Conservation (phyloP, 768 basidiomycete genomes). For the Xanthoconium stramineum region DNA sequence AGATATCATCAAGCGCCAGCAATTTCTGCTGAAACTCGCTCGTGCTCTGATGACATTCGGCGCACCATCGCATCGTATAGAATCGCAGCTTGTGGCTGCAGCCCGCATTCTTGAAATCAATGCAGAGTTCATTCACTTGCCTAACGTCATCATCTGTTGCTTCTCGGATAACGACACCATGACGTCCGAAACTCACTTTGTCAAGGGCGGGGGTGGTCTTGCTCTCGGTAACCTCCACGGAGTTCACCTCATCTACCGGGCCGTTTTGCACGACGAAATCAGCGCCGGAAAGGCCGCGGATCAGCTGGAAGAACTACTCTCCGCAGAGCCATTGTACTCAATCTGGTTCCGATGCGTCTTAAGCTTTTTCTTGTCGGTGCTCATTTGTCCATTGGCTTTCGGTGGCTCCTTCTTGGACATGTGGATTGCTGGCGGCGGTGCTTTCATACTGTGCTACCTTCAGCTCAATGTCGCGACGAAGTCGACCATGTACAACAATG, state of each 20-base stretch:
- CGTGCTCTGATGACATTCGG: slow-evolving; percentile 89
- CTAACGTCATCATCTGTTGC: slow-evolving; percentile 78
- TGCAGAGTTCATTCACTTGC: slow-evolving; percentile 87
- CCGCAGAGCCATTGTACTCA: slow-evolving; percentile 62
- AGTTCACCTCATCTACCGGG: slow-evolving; percentile 80
- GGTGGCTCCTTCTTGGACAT: slow-evolving; percentile 83
- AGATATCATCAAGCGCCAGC: slow-evolving; percentile 80
- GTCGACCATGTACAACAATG: slow-evolving; percentile 81
- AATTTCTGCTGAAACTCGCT: slow-evolving; percentile 83
- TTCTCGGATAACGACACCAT: slow-evolving; percentile 90
- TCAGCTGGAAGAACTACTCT: slow-evolving; percentile 60
- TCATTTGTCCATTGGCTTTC: slow-evolving; percentile 85
- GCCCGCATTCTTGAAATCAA: slow-evolving; percentile 87
- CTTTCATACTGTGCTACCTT: slow-evolving; percentile 63
- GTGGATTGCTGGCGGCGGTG: slow-evolving; percentile 73
- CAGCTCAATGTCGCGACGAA: slow-evolving; percentile 73
- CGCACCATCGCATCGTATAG: slow-evolving; percentile 90
- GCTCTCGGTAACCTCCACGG: slow-evolving; percentile 82
- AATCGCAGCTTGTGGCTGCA: slow-evolving; percentile 85
- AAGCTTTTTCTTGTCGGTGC: slow-evolving; percentile 65
- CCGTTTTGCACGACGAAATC: slow-evolving; percentile 89
- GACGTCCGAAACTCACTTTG: slow-evolving; percentile 84
- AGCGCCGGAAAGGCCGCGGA: slow-evolving; percentile 73
- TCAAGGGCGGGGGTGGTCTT: slow-evolving; percentile 74
- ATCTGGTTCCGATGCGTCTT: slow-evolving; percentile 59